Evolutionary conservation across 2,329 filamentous ascomycete species (phyloP), one percentile per base, ranked within the genome.

Genomic region (Monilinia polystroma): DNA sequence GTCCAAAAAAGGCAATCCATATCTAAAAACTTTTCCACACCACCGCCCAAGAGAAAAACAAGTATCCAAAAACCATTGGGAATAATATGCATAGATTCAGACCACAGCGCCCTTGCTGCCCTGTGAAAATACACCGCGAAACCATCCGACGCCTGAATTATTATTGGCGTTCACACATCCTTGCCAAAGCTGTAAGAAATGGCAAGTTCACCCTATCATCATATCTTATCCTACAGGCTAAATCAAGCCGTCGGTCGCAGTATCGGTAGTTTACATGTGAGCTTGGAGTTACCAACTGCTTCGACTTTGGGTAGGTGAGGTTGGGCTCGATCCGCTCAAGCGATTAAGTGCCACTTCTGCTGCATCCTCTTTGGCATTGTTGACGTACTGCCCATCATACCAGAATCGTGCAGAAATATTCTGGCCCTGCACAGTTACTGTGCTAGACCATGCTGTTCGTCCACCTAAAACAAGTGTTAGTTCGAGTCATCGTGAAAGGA

Each of bases 331-430:
- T 60, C 76, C 77, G 66, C 68, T 71, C 65, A 91, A 78, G 79
- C 83, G 84, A 74, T 82, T 84, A 68, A 90, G 78, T 35, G 92
- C 92, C 69, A 90, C 85, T 79, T 97, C 92, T 71, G 93, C 92
- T n/a, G 92, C 93, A 77, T 97, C 93, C 78, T 97, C 93, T 79
- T 87, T 89, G 67, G 92, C 92, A 75, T 96, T 96, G 81, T 93
- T 87, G 78, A 94, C 83, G 76, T 92, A 92, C 76, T 92, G 87
- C 69, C 92, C 92, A 78, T 96, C 93, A 79, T 96, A 97, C 92
- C 92, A 97, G 79, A 87, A 96, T 70, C 92, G 86, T 57, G 92
- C 92, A n/a, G 83, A 77, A 73, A 91, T 84, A 57, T 80, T 83
- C 62, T 83, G 80, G 64, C 88, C 88, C 72, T 85, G 82, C 67